Conservation (phyloP, 2,329 filamentous ascomycete genomes). For the Ascochyta rabiei region DNA sequence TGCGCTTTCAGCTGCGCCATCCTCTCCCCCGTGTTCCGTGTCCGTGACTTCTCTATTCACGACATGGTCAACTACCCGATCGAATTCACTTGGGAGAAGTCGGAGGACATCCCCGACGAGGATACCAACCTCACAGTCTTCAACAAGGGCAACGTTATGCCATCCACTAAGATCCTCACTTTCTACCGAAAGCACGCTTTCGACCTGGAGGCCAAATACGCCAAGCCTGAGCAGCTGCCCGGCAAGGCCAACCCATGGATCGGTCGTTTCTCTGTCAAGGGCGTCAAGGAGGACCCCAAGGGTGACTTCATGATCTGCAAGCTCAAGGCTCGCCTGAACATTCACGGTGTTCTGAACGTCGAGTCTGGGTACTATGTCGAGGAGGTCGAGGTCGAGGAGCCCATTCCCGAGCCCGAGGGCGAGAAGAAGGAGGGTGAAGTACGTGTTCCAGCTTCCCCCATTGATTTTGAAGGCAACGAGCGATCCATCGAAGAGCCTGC, state of each 20-base stretch:
- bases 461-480: conserved; percentile 29
- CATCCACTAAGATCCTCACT: conserved; percentile 97
- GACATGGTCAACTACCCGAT: conserved; percentile 98
- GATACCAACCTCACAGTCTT: conserved; percentile 97
- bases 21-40: conserved; percentile 95
- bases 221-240: conserved; percentile 82
- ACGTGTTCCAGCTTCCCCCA: conserved; percentile 55
- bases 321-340: conserved; percentile 94
- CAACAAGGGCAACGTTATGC: conserved; percentile 95
- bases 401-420: conserved; percentile 73
- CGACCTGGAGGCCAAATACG: conserved; percentile 93
- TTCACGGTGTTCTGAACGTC: conserved; percentile 94
- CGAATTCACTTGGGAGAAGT: conserved; percentile 99
- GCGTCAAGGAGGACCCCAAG: conserved; percentile 89
- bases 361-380: conserved; percentile 98
- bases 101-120: conserved; percentile 96
- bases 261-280: conserved; percentile 96
- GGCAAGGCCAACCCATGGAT: conserved; percentile 95
- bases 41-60: conserved; percentile 96
- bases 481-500: conserved; percentile 31
- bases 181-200: conserved; percentile 99
- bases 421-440: conserved; percentile 71
- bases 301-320: conserved; percentile 99
- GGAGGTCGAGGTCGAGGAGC: conserved; percentile 96
- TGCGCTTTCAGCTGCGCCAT: conserved; percentile 98